phyloP scores from a whole-genome alignment of 1,284 basidiomycete genomes.

The Melampsora abietis-canadensis region DNA sequence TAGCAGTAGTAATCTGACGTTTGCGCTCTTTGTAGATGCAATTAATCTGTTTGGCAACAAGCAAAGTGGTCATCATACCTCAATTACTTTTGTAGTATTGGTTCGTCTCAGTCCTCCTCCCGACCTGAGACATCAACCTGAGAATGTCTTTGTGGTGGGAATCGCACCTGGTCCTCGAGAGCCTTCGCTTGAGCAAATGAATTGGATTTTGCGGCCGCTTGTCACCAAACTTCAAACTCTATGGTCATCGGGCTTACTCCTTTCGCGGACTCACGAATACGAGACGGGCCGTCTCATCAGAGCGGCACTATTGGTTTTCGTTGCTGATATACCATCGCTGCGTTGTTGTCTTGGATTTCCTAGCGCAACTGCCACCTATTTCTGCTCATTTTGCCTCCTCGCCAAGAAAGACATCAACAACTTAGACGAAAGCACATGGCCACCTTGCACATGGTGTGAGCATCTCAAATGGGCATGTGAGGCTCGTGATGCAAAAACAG shows the following conservation, averaged over 20 bases:
- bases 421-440: constrained; percentile 5
- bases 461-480: neutral
- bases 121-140: constrained; percentile 50
- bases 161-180: constrained; percentile 52
- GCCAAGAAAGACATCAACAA: constrained; percentile 8
- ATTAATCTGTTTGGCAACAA: constrained; percentile 33
- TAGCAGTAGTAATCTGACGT: neutral
- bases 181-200: constrained; percentile 49
- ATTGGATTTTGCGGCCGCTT: constrained; percentile 51
- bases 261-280: neutral
- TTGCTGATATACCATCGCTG: constrained; percentile 44
- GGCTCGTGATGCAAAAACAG: neutral
- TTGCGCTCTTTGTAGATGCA: constrained; percentile 17
- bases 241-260: constrained; percentile 51
- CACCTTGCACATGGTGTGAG: neutral
- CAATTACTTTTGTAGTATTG: constrained; percentile 13
- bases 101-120: neutral
- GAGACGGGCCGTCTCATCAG: neutral
- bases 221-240: constrained; percentile 51
- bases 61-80: neutral
- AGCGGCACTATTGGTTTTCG: constrained; percentile 37
- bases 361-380: neutral
- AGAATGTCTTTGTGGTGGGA: constrained; percentile 55
- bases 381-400: constrained; percentile 41
- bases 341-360: constrained; percentile 38